Conservation (phyloP, 2,329 filamentous ascomycete species). For the Thermoascus crustaceus region DNA sequence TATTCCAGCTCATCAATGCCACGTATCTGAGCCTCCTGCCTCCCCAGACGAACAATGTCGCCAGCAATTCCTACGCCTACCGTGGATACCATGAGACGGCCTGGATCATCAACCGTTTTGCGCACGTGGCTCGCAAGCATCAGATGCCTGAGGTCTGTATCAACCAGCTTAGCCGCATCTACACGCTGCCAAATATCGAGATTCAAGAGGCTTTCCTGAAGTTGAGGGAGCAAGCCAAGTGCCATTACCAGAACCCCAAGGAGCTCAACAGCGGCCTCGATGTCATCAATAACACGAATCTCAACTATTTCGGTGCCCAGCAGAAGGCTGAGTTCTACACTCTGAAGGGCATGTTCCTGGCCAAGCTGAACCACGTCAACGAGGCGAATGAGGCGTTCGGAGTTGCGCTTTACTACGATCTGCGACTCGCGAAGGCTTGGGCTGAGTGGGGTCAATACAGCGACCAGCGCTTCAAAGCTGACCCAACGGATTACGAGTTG, state of each 20-base stretch:
- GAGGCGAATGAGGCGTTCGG: slow-evolving; percentile 93
- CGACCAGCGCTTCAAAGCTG: slow-evolving; percentile 89
- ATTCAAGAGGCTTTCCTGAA: slow-evolving; percentile 99
- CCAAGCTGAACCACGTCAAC: slow-evolving; percentile 80
- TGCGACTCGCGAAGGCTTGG: slow-evolving; percentile 94
- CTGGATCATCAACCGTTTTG: slow-evolving; percentile 99
- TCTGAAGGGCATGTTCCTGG: slow-evolving; percentile 97
- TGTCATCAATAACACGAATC: slow-evolving; percentile 98
- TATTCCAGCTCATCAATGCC: slow-evolving; percentile 93
- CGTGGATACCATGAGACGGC: slow-evolving; percentile 97
- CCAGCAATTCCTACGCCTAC: slow-evolving; percentile 90
- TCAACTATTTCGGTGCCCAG: slow-evolving; percentile 92
- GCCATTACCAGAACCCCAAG: slow-evolving; percentile 91
- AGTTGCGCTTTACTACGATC: slow-evolving; percentile 90
- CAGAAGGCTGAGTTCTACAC: slow-evolving; percentile 99
- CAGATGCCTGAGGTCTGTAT: slow-evolving; percentile 96
- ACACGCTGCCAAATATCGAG: slow-evolving; percentile 97
- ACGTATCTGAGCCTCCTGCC: slow-evolving; percentile 84
- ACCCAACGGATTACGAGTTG: slow-evolving; percentile 69
- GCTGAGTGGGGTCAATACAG: slow-evolving; percentile 99
- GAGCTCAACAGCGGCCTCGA: slow-evolving; percentile 90
- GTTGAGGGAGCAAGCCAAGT: slow-evolving; percentile 95
- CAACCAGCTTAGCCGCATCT: slow-evolving; percentile 91
- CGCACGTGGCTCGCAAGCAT: slow-evolving; percentile 94
- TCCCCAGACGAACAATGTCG: slow-evolving; percentile 68